A percentile compares a stretch with the other conserved stretches of the same genome.
Evolutionary conservation across 257 asterid genomes (phyloP).

Genomic region (Solanum appendiculatum): DNA sequence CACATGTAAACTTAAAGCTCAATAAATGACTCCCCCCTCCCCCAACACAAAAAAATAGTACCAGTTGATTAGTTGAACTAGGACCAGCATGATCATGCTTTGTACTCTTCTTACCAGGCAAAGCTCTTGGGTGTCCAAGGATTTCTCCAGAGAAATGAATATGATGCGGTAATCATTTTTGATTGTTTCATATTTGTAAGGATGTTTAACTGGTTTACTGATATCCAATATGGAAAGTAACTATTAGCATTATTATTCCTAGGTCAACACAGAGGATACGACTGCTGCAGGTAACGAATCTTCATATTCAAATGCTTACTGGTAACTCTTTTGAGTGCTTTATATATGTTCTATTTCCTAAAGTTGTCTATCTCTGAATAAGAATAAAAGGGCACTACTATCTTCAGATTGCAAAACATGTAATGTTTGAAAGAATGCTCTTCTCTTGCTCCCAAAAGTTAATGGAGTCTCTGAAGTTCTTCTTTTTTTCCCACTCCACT

Average conservation of each 20-base stretch:
- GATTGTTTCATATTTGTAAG: neutral
- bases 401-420: no score
- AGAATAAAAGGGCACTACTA: no score
- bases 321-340: no score
- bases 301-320: neutral
- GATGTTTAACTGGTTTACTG: neutral
- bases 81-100: neutral
- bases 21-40: no score
- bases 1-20: no score
- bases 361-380: no score
- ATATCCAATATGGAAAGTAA: neutral
- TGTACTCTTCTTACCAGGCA: constrained; percentile 16
- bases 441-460: no score
- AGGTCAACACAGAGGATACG: constrained; percentile 17
- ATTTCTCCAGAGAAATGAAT: constrained; percentile 2
- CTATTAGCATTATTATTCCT: neutral
- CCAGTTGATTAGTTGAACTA: neutral
- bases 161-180: constrained; percentile 21
- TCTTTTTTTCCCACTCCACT: no score
- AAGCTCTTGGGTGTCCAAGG: constrained; percentile 25
- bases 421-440: no score
- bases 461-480: no score
- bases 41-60: neutral
- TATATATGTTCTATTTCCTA: no score
- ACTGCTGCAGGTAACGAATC: constrained; percentile 1